A percentile compares a stretch with the other conserved stretches of the same genome.
Conservation (phyloP, 306 rosid genomes). For the Trifolium fragiferum region DNA sequence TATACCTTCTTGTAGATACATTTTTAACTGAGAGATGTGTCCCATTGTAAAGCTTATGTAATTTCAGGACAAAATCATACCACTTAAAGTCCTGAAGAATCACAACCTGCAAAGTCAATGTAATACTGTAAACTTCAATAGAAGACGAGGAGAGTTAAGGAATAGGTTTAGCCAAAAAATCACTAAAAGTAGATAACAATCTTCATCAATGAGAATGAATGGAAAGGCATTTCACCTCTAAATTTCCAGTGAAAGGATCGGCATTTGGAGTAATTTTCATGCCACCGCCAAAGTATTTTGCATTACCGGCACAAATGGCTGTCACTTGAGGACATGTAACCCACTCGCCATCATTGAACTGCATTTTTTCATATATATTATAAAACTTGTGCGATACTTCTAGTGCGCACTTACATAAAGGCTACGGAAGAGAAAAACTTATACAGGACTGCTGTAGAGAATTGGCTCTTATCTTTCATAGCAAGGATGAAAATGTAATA, state of each 20-base stretch:
- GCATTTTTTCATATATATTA: slow-evolving; percentile 35
- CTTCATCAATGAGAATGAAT: slow-evolving; percentile 11
- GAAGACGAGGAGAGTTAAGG: slow-evolving; percentile 5
- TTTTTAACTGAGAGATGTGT: slow-evolving; percentile 81
- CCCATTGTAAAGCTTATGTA: slow-evolving; percentile 80
- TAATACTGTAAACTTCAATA: slow-evolving; percentile 10
- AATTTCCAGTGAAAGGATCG: slow-evolving; percentile 65
- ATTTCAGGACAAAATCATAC: slow-evolving; percentile 82
- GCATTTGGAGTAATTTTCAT: slow-evolving; percentile 94
- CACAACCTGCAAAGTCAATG: slow-evolving; percentile 64
- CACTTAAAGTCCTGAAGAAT: slow-evolving; percentile 89
- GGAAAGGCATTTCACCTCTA: slow-evolving; percentile 65
- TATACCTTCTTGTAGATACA: slow-evolving; percentile 77
- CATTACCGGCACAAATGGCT: slow-evolving; percentile 88
- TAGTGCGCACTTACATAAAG: slow-evolving; percentile 28
- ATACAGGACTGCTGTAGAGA: background rate
- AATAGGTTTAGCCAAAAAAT: slow-evolving; percentile 33
- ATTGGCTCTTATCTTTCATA: background rate
- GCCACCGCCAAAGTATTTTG: slow-evolving; percentile 95
- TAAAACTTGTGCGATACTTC: slow-evolving; percentile 14
- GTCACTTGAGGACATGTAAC: slow-evolving; percentile 75
- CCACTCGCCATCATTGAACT: slow-evolving; percentile 91
- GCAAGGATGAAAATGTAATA: slow-evolving; percentile 19
- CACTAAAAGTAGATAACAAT: slow-evolving; percentile 26
- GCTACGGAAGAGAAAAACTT: background rate